phyloP scores from a whole-genome alignment of 108 stramenopile genomes.

The Cyclostephanos tholiformis region DNA sequence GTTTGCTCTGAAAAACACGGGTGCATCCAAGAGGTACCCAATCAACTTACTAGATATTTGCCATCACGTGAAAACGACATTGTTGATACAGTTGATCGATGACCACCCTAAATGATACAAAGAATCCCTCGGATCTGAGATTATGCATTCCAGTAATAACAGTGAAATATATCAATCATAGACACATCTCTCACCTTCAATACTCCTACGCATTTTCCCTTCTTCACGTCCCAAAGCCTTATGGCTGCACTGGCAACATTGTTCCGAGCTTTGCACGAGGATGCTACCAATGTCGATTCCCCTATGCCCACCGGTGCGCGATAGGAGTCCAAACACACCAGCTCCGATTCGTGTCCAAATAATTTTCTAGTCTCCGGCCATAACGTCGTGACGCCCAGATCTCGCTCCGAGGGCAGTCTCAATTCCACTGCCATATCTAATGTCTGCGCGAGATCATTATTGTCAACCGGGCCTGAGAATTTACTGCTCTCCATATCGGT shows the following conservation, averaged over 20 bases:
- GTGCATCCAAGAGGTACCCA: background rate
- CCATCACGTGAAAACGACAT: constrained; percentile 82
- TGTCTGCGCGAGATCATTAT: constrained; percentile 25
- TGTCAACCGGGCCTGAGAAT: constrained; percentile 32
- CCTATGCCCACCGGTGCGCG: constrained; percentile 28
- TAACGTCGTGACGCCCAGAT: constrained; percentile 76
- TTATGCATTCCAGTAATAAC: background rate
- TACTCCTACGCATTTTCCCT: constrained; percentile 69
- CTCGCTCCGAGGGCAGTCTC: constrained; percentile 77
- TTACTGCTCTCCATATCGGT: constrained; percentile 39
- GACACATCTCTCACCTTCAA: constrained; percentile 45
- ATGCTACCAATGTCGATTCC: constrained; percentile 67
- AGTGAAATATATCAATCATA: constrained; percentile 4
- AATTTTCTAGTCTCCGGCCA: constrained; percentile 88
- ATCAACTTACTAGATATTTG: constrained; percentile 53
- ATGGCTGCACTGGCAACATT: constrained; percentile 83
- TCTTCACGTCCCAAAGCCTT: constrained; percentile 74
- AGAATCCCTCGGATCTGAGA: background rate
- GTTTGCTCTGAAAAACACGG: background rate
- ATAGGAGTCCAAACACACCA: constrained; percentile 77
- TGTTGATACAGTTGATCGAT: constrained; percentile 82
- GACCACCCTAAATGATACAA: constrained; percentile 59
- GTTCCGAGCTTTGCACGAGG: constrained; percentile 78
- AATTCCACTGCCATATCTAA: constrained; percentile 23
- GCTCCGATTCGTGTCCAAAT: constrained; percentile 84